Percentiles rank a stretch among this genome's conserved stretches.
Conservation (phyloP, 176 grass and related monocot genomes). For the Hordeum marinum region DNA sequence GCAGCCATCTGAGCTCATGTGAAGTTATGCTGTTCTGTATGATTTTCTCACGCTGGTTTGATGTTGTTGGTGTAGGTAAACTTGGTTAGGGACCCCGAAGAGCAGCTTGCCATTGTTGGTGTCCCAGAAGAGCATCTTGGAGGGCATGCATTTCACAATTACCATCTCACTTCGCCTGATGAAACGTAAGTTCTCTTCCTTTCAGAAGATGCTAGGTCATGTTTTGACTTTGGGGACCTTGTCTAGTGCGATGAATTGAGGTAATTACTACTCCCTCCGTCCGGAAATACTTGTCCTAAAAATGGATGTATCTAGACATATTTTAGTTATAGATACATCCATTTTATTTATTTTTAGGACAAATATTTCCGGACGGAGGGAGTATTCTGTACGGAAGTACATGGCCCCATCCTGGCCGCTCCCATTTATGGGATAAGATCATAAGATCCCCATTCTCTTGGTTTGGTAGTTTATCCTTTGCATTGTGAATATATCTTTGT, state of each 20-base stretch:
- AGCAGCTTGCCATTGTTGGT: conserved; percentile 77
- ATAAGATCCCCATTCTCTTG: neutral
- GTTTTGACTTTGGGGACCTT: conserved; percentile 2
- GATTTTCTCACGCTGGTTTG: neutral
- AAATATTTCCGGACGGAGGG: too few relatives aligned
- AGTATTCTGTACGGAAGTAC: neutral
- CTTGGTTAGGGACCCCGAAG: conserved; percentile 64
- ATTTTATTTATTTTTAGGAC: too few relatives aligned
- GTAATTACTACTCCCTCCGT: neutral
- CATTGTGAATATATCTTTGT: neutral
- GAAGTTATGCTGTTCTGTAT: neutral
- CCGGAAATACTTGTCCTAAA: too few relatives aligned
- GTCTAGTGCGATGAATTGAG: neutral
- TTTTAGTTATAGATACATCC: too few relatives aligned
- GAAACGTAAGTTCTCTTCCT: conserved; percentile 54
- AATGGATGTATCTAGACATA: too few relatives aligned
- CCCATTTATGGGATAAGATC: neutral
- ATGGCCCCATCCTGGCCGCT: neutral
- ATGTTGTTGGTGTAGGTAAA: conserved; percentile 45
- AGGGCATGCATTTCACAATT: conserved; percentile 93
- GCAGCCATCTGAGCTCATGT: neutral
- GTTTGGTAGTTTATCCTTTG: neutral
- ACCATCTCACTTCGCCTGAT: conserved; percentile 93
- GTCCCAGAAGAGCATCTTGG: conserved; percentile 71
- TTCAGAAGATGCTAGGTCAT: neutral